A percentile compares a stretch with the other conserved stretches of the same genome.
Evolutionary conservation across 371 early-diverging fungal genomes (phyloP).

Genomic region (Mucor lusitanicus): DNA sequence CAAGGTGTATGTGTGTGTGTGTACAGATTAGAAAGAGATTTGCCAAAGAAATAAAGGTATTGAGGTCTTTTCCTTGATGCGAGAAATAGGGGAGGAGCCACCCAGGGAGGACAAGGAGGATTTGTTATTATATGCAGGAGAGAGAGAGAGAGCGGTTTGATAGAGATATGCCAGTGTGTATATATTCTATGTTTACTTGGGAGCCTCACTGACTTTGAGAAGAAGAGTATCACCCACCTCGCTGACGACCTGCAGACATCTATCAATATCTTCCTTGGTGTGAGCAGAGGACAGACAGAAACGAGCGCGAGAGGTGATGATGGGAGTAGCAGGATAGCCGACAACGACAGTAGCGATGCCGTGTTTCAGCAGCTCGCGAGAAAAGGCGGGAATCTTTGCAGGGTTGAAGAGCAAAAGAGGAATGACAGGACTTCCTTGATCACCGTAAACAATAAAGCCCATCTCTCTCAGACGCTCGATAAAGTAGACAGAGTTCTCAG

Average conservation of each 20-base stretch:
- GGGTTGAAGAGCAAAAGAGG: constrained; percentile 97
- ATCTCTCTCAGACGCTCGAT: constrained; percentile 77
- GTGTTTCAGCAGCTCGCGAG: constrained; percentile 87
- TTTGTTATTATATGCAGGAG: neutral
- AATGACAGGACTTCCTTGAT: constrained; percentile 94
- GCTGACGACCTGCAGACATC: constrained; percentile 60
- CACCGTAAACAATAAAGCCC: constrained; percentile 97
- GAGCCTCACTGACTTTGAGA: constrained; percentile 42
- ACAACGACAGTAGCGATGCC: constrained; percentile 98
- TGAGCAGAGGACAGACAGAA: constrained; percentile 98
- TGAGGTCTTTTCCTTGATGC: neutral
- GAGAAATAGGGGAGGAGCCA: neutral
- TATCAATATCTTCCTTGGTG: constrained; percentile 92
- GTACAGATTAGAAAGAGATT: neutral
- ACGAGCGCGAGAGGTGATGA: constrained; percentile 95
- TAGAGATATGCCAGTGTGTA: neutral
- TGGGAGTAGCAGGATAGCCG: constrained; percentile 97
- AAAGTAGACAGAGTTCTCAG: constrained; percentile 91
- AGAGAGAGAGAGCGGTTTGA: neutral
- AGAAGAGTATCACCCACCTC: constrained; percentile 67
- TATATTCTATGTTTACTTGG: constrained; percentile 4
- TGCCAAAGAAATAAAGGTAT: neutral
- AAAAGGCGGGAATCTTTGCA: constrained; percentile 98
- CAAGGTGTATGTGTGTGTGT: neutral
- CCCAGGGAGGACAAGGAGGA: neutral